Evolutionary conservation across 371 early-diverging fungal species (phyloP), one percentile per base, ranked within the genome.

Genomic region (Mucor ambiguus): DNA sequence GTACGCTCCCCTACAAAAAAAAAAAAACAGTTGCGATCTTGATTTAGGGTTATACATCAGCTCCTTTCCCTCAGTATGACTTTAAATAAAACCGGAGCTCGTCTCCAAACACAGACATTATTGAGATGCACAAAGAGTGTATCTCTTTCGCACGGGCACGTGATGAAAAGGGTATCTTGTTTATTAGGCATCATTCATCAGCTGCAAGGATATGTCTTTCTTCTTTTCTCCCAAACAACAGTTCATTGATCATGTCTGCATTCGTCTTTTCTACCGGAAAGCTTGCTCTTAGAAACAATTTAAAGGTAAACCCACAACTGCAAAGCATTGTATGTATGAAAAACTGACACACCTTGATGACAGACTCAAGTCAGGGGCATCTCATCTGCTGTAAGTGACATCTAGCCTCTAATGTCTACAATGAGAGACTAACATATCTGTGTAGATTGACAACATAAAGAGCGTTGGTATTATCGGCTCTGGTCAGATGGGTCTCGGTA

Each of bases 401-500:
- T 37, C 5, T 24, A n/a, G 32, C 16, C 11, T 18, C 7, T 10
- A 10, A 28, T 0, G 16, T 52, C 9, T n/a, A 32, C 10, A 35
- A 8, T 7, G 49, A n/a, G 35, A 41, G 14, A 18, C 38, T 52
- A n/a, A 56, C 29, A 29, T 32, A 14, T 10, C 14, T 28, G 18
- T n/a, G 9, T 62, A 74, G 74, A 46, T 60, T n/a, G 73, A 66
- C 8, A 69, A 76, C 48, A 80, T 89, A 38, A 85, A 87, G 71
- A 77, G 81, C 32, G 77, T 94, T 43, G 90, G 92, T 68, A 88
- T 94, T 44, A 83, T 94, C 60, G 94, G 94, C 55, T 86, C 93
- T 8, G 94, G 94, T 8, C 94, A 94, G 79, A 94, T 94, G 94
- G 96, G 99, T 30, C 79, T 92, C 57, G 99, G 99, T 41, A 98